Base-by-base conservation (phyloP, 2,329 filamentous ascomycete genomes). In the Juglanconis oblonga region DNA sequence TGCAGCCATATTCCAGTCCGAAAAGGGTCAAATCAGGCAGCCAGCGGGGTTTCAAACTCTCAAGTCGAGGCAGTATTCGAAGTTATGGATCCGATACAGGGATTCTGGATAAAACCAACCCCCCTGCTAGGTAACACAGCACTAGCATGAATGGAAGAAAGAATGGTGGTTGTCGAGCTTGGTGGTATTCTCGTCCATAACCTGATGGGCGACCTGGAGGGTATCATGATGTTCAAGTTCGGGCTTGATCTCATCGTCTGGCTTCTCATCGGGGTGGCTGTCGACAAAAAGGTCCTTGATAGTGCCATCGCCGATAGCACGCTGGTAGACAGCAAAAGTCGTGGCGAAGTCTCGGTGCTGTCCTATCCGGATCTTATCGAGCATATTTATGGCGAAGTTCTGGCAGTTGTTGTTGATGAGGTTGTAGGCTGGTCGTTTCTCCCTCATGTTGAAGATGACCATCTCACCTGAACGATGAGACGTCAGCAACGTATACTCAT, bases 391-490 rank as follows among this genome's bases (percentile, higher is more conserved):
- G 0, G 81, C 82, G 61, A 81, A 85, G 17, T 81, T 85, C 64
- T 86, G 83, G 68, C 83, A 86, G 69, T 86, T 86, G 68, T 86
- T 86, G 63, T 74, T 80, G 67, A 86, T 84, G 58, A 86, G 75
- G 57, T 85, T 84, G 69, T 86, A 86, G 1, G 73, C 79, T 0
- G 81, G 76, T 9, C 77, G 75, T 53, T 72, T 76, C 38, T 75
- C 69, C 6, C 82, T 72, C 67, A 85, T 84, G 14, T 76, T 75
- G 24, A 79, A 75, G 40, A 85, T 85, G 0, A 81, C 78, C 64
- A 78, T 79, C 59, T 85, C 81, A 17, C 77, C 81, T 81, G 56
- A 7, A 35, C 9, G 32, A 14, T 29, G 11, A 3, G 17, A 3
- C 7, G 32, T 45, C 33, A 33, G 58, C 3, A 45, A 33, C 5